Conservation (phyloP, 306 rosid species). For the Sicyos baderoa region DNA sequence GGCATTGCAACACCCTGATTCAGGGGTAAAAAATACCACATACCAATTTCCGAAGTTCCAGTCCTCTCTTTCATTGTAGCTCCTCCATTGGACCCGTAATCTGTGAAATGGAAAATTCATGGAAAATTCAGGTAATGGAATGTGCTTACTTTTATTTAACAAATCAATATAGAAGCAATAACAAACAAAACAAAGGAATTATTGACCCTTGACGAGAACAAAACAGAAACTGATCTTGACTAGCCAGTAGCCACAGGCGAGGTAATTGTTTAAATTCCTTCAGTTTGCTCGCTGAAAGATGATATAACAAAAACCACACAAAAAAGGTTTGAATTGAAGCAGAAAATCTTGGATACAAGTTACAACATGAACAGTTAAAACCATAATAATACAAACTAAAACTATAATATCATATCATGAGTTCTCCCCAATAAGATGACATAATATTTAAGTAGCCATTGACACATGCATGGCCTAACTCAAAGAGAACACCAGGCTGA, state of each 20-base stretch:
- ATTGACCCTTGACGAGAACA: neutral
- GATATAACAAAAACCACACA: neutral
- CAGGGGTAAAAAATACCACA: constrained; percentile 13
- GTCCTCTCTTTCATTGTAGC: constrained; percentile 35
- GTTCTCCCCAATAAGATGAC: neutral
- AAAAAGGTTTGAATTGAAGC: no score
- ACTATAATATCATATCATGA: neutral
- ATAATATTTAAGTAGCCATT: neutral
- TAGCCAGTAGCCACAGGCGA: neutral
- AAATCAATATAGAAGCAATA: constrained; percentile 2
- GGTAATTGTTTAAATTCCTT: neutral
- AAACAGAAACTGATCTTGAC: neutral
- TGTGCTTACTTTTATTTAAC: constrained; percentile 1
- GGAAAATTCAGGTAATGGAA: neutral
- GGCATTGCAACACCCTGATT: neutral
- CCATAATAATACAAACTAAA: neutral
- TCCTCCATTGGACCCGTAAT: constrained; percentile 37
- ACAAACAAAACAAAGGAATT: neutral
- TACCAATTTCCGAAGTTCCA: constrained; percentile 43
- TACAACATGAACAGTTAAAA: neutral
- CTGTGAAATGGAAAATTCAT: constrained; percentile 31
- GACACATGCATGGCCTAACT: neutral
- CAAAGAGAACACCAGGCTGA: neutral
- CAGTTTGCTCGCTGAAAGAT: neutral
- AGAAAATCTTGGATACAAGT: neutral